phyloP scores from a whole-genome alignment of 148 eudicot genomes.

The Rhododendron molle region DNA sequence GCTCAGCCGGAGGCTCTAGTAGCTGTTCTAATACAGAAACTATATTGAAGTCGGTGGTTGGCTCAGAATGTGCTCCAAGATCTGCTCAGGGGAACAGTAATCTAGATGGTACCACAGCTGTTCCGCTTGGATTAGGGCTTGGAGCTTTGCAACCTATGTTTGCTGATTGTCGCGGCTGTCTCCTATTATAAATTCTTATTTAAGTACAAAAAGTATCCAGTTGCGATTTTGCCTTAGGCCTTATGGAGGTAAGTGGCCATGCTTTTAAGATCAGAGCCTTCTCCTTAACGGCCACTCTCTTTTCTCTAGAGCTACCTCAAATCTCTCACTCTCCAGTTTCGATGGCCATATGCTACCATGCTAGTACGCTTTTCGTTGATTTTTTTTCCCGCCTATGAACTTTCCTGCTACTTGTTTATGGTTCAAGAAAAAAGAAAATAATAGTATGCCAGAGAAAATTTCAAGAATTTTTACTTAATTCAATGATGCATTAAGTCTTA shows the following conservation, averaged over 20 bases:
- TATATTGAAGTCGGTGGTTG: conserved; percentile 6
- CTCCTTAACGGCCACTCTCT: neutral
- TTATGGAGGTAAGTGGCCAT: neutral
- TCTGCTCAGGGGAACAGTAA: conserved; percentile 30
- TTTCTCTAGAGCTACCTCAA: neutral
- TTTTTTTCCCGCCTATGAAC: neutral
- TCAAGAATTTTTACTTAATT: neutral
- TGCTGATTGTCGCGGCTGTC: neutral
- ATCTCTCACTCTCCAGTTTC: neutral
- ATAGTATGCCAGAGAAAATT: neutral
- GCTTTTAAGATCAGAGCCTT: neutral
- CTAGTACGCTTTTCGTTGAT: neutral
- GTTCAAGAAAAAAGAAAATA: neutral
- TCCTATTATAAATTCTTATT: neutral
- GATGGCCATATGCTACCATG: neutral
- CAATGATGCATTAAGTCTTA: neutral
- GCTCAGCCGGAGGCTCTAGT: conserved; percentile 30
- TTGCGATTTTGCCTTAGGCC: neutral
- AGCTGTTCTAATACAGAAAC: conserved; percentile 21
- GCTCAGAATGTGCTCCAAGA: conserved; percentile 19
- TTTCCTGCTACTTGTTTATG: neutral
- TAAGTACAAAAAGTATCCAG: neutral
- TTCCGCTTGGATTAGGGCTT: conserved; percentile 85
- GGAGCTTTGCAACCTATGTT: conserved; percentile 94
- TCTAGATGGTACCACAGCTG: conserved; percentile 33